Conservation (phyloP, 2,329 filamentous ascomycete genomes). For the Alternaria dauci region DNA sequence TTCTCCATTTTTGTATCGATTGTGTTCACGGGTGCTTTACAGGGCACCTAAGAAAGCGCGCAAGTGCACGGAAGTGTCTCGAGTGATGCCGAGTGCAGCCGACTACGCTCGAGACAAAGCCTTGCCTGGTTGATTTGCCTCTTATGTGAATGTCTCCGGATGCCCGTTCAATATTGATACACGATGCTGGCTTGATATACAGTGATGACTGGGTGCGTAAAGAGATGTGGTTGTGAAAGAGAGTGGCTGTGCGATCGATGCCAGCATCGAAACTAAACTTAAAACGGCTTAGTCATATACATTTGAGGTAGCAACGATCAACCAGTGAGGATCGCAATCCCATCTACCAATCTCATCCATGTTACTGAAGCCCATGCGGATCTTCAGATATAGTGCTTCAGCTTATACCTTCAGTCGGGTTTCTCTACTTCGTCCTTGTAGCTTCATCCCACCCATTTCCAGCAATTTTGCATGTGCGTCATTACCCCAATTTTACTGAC, state of each 20-base stretch:
- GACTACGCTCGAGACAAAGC: not conserved
- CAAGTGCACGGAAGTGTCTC: not conserved
- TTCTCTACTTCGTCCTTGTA: not conserved
- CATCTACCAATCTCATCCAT: slow-evolving; percentile 18
- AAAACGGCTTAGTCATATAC: slow-evolving; percentile 11
- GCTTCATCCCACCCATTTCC: no score
- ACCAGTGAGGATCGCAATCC: not conserved
- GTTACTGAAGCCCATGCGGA: slow-evolving; percentile 14
- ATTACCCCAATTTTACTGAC: not conserved
- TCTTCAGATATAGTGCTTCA: not conserved
- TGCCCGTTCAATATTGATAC: no score
- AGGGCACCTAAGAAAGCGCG: not conserved
- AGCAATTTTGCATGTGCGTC: slow-evolving; percentile 24
- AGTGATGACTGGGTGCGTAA: not conserved
- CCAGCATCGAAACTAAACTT: slow-evolving; percentile 16
- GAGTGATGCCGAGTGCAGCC: not conserved
- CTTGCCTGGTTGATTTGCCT: not conserved
- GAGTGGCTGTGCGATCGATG: slow-evolving; percentile 9
- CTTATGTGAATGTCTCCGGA: not conserved
- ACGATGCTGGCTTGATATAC: not conserved
- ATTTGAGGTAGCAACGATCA: slow-evolving; percentile 13
- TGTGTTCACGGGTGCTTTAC: not conserved
- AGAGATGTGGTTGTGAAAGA: slow-evolving; percentile 1
- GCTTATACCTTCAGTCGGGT: not conserved
- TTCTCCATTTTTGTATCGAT: slow-evolving; percentile 66